These are phyloP conservation scores for Zizania latifolia DNA, from an alignment of 176 grass and related monocot species.

Conservation along the genomic window DNA sequence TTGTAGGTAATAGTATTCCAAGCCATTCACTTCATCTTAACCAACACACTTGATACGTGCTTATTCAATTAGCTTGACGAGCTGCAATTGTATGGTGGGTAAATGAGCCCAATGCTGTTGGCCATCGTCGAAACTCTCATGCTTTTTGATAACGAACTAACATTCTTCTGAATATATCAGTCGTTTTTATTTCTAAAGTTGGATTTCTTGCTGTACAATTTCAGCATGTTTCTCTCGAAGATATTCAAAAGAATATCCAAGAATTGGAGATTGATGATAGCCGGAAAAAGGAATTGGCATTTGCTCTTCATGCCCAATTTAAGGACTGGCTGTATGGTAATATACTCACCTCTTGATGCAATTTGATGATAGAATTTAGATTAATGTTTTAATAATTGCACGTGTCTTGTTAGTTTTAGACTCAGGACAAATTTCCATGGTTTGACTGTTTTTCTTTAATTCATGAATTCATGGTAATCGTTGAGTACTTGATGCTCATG, in stretches of 20 bases:
- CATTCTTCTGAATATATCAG: neutral
- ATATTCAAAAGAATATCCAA: slow-evolving; percentile 76
- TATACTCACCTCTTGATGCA: slow-evolving; percentile 15
- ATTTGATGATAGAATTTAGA: slow-evolving; percentile 9
- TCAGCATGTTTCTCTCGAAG: slow-evolving; percentile 65
- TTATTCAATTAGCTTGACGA: slow-evolving; percentile 3
- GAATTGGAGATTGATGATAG: slow-evolving; percentile 80
- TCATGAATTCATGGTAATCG: neutral
- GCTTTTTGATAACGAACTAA: neutral
- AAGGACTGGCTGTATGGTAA: slow-evolving; percentile 97
- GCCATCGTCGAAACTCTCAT: neutral
- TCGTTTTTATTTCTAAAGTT: slow-evolving; percentile 12
- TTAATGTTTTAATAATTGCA: neutral
- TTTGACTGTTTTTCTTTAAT: neutral
- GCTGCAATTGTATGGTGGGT: slow-evolving; percentile 1
- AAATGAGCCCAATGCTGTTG: slow-evolving; percentile 2
- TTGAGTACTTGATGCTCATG: slow-evolving; percentile 7
- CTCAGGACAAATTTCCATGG: neutral
- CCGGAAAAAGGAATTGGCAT: slow-evolving; percentile 77
- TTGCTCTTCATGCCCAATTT: slow-evolving; percentile 84
- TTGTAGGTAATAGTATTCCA: neutral
- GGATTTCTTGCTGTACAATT: slow-evolving; percentile 23
- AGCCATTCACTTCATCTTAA: neutral
- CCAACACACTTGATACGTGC: neutral
- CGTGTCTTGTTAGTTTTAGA: slow-evolving; percentile 1